Evolutionary conservation across 768 basidiomycete species (phyloP), one percentile per base, ranked within the genome.

Genomic region (Russula griseocarnosa): DNA sequence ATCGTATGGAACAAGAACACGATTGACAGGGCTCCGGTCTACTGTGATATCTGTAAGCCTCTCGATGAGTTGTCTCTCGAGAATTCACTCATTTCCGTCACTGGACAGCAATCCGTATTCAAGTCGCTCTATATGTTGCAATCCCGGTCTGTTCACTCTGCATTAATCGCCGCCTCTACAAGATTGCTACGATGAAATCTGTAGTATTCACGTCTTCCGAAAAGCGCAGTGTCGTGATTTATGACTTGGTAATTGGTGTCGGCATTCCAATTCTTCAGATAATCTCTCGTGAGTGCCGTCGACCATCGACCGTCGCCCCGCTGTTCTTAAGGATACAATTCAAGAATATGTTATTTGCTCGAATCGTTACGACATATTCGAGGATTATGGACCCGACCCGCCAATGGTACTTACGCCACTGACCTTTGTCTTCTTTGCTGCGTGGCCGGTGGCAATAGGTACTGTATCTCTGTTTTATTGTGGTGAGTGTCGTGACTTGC

Each of bases 161-260:
- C 65, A 82, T 83, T 69, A 77, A 76, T 63, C 80, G 80, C 28
- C 76, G 79, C 18, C 73, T 84, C n/a, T 82, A 79, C 70, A 74
- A 74, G 66, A 80, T 82, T 47, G 73, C 79, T 3, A 71, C 67
- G 16, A 63, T 74, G 26, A 72, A 69, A 11, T 68, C 73, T 3
- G 76, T 76, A 32, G 71, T 72, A 22, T 61, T 72, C 26, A 75
- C 73, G 7, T 14, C 6, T 1, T 24, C 49, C 24, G 26, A 50
- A 1, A 50, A 26, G 26, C 49, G 49, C 14, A 24, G 26, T 6
- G 24, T 3, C 11, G 16, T 26, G 6, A 50, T 50, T 11, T n/a
- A 22, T 24, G 49, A 50, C 28, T 26, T 77, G 7, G 70, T 70
- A 0, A 66, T 76, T 47, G 76, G 77, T 4, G 20, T 75, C 26